Percentiles rank a stretch among this genome's conserved stretches.
Evolutionary conservation across 2,329 filamentous ascomycete genomes (phyloP).

Genomic region (Endocalyx cinctus): DNA sequence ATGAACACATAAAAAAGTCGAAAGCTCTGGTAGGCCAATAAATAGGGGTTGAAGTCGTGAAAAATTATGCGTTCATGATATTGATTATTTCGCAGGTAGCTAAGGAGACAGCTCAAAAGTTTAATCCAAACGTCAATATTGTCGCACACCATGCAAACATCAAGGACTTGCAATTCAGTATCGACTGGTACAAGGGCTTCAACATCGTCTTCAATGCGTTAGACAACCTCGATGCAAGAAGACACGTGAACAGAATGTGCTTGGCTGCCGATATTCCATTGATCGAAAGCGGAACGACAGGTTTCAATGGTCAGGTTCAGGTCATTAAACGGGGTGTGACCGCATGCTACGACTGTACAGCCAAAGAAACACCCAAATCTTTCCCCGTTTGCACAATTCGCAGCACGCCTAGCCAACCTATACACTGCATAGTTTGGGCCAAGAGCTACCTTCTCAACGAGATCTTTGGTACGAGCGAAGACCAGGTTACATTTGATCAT

Average conservation of each 20-base stretch:
- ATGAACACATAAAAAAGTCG: slow-evolving; percentile 96
- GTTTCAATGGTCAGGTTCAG: slow-evolving; percentile 96
- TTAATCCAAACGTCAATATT: slow-evolving; percentile 85
- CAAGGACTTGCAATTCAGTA: slow-evolving; percentile 80
- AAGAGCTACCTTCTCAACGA: slow-evolving; percentile 96
- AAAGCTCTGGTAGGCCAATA: slow-evolving; percentile 81
- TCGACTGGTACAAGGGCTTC: slow-evolving; percentile 83
- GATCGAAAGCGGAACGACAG: slow-evolving; percentile 94
- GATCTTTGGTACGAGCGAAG: slow-evolving; percentile 87
- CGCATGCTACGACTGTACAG: slow-evolving; percentile 93
- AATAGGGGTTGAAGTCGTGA: too few species aligned
- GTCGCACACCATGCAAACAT: slow-evolving; percentile 92
- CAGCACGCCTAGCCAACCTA: slow-evolving; percentile 91
- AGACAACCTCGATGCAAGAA: slow-evolving; percentile 88
- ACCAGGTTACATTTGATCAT: slow-evolving; percentile 75
- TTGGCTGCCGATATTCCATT: slow-evolving; percentile 84
- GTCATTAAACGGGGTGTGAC: slow-evolving; percentile 90
- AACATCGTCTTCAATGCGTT: slow-evolving; percentile 91
- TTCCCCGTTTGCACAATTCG: slow-evolving; percentile 97
- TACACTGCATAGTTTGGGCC: slow-evolving; percentile 98
- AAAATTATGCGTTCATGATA: too few species aligned
- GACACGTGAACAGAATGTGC: slow-evolving; percentile 98
- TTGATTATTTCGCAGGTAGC: slow-evolving; percentile 60
- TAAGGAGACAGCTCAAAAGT: slow-evolving; percentile 82
- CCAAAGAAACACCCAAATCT: slow-evolving; percentile 84